A percentile compares a stretch with the other conserved stretches of the same genome.
phyloP scores from a whole-genome alignment of 2,329 filamentous ascomycete genomes.

The Hymenoscyphus repandus region DNA sequence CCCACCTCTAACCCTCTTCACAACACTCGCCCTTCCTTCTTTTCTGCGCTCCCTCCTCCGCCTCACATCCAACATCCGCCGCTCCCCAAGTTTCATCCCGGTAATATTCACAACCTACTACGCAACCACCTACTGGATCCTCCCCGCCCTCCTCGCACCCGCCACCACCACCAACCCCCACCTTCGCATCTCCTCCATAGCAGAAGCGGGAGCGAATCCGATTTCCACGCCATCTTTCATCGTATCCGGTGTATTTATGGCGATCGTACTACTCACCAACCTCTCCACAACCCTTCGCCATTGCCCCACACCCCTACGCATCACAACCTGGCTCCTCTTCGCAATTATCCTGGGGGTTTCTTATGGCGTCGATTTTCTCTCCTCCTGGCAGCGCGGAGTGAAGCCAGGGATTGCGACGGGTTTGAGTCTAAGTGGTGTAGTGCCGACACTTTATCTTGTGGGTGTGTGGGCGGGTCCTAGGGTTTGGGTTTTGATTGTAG shows the following conservation, averaged over 20 bases:
- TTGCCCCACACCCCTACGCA: not conserved
- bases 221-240: constrained; percentile 5
- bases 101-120: constrained; percentile 3
- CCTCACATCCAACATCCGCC: not conserved
- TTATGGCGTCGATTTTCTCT: constrained; percentile 2
- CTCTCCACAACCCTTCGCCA: not conserved
- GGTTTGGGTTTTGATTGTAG: not conserved
- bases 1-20: not conserved
- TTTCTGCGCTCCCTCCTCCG: not conserved
- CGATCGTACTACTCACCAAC: not conserved
- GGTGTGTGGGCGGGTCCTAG: constrained; percentile 1
- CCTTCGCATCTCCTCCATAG: not conserved
- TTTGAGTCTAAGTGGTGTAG: constrained; percentile 1
- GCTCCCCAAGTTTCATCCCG: not conserved
- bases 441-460: constrained; percentile 2
- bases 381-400: not conserved
- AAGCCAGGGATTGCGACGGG: not conserved
- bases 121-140: not conserved
- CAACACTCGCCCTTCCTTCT: not conserved
- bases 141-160: not conserved
- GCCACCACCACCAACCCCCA: not conserved
- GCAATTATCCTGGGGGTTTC: not conserved
- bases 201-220: constrained; percentile 1
- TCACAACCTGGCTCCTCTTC: not conserved
- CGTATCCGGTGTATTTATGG: not conserved